Evolutionary conservation across 257 asterid genomes (phyloP).

Genomic region (Eustoma russellianum): DNA sequence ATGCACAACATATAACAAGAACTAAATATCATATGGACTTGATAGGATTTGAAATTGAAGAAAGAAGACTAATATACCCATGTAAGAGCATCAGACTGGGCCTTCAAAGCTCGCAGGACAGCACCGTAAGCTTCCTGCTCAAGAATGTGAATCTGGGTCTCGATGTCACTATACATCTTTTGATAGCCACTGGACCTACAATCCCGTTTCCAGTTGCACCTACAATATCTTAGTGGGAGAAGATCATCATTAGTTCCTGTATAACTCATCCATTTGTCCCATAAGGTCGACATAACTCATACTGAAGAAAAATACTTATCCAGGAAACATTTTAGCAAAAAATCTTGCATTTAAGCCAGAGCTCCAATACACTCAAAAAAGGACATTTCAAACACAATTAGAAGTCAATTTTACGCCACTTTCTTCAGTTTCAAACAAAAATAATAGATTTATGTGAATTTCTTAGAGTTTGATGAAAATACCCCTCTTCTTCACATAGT

Average conservation of each 20-base stretch:
- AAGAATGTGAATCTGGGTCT: conserved; percentile 71
- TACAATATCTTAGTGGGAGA: conserved; percentile 34
- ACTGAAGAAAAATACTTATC: no score
- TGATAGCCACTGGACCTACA: conserved; percentile 36
- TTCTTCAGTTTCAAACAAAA: no score
- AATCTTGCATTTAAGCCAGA: no score
- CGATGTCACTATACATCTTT: conserved; percentile 66
- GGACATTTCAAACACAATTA: no score
- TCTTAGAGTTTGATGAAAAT: no score
- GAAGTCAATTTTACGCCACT: no score
- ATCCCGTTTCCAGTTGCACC: conserved; percentile 37
- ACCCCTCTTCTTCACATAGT: no score
- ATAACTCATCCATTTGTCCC: neutral
- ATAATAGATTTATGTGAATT: no score
- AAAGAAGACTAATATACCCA: conserved; percentile 48
- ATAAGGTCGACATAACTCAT: no score
- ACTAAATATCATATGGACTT: conserved; percentile 1
- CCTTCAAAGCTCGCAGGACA: conserved; percentile 90
- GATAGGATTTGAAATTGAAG: neutral
- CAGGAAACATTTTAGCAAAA: no score
- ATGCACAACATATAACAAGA: conserved; percentile 5
- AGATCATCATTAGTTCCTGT: conserved; percentile 52
- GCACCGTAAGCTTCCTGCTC: conserved; percentile 98
- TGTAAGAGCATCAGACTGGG: conserved; percentile 96
- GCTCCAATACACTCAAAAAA: no score